Evolutionary conservation across 2,329 filamentous ascomycete species (phyloP).

Genomic region (Calonectria crousiana): DNA sequence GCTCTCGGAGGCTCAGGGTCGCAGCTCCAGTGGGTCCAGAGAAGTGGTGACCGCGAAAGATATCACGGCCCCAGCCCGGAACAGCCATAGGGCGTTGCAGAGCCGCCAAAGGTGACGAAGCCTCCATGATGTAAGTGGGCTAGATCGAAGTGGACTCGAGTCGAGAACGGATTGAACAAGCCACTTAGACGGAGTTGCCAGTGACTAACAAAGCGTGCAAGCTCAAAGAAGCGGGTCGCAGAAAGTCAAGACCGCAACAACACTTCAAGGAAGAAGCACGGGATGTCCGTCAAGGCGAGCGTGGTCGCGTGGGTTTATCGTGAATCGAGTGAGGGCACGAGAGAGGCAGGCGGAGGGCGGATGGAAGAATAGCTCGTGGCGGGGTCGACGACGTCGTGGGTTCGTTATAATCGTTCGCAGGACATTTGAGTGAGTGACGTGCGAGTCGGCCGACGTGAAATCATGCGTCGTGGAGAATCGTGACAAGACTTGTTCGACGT

Average conservation of each 20-base stretch:
- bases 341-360: conserved; percentile 33
- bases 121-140: conserved; percentile 75
- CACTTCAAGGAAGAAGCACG: conserved; percentile 26
- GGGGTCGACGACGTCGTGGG: conserved; percentile 44
- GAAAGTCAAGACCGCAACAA: conserved; percentile 51
- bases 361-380: conserved; percentile 30
- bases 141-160: conserved; percentile 27
- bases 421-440: conserved; percentile 46
- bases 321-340: conserved; percentile 21
- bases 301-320: conserved; percentile 24
- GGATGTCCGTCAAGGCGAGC: conserved; percentile 25
- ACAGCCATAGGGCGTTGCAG: conserved; percentile 80
- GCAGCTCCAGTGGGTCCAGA: conserved; percentile 70
- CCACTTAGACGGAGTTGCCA: conserved; percentile 39
- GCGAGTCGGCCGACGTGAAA: conserved; percentile 37
- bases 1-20: conserved; percentile 84
- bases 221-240: conserved; percentile 40
- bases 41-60: conserved; percentile 65
- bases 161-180: conserved; percentile 35
- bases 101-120: conserved; percentile 92
- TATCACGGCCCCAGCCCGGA: conserved; percentile 70
- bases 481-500: conserved; percentile 33
- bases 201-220: conserved; percentile 39
- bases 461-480: conserved; percentile 35
- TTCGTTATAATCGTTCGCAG: conserved; percentile 49